phyloP scores from a whole-genome alignment of 495 filamentous ascomycete genomes.

The Daldinia bambusicola region DNA sequence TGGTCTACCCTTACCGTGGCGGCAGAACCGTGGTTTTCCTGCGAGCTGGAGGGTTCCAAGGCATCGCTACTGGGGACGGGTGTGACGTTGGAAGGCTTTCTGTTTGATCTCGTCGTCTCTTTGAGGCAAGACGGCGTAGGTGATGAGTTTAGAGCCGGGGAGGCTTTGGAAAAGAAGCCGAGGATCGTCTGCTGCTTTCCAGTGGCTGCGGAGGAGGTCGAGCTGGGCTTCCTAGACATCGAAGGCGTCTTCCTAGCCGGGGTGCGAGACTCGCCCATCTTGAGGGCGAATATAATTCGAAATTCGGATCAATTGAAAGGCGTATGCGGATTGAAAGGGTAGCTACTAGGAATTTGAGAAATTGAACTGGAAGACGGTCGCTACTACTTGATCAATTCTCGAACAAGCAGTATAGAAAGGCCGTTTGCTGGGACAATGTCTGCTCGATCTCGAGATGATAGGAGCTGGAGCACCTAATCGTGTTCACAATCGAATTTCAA shows the following conservation, averaged over 20 bases:
- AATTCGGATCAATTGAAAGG: slow-evolving; percentile 2
- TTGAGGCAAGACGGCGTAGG: slow-evolving; percentile 53
- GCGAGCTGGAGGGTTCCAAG: slow-evolving; percentile 65
- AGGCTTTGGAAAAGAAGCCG: slow-evolving; percentile 81
- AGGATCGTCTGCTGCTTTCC: slow-evolving; percentile 84
- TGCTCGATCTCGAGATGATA: neutral
- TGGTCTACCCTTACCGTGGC: slow-evolving; percentile 56
- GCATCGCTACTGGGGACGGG: slow-evolving; percentile 86
- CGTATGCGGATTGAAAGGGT: neutral
- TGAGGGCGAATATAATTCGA: neutral
- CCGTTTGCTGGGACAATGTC: neutral
- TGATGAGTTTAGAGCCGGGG: slow-evolving; percentile 44
- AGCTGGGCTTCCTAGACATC: slow-evolving; percentile 52
- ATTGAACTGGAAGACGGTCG: neutral
- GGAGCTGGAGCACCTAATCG: neutral
- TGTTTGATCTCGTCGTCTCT: slow-evolving; percentile 58
- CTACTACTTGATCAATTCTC: no score
- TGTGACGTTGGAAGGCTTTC: slow-evolving; percentile 64
- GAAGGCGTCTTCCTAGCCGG: slow-evolving; percentile 56
- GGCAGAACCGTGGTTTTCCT: slow-evolving; percentile 59
- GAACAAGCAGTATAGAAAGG: no score
- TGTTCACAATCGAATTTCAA: slow-evolving; percentile 16
- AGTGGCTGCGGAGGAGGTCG: slow-evolving; percentile 46
- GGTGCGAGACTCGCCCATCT: slow-evolving; percentile 52
- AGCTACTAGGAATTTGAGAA: neutral